Base-by-base conservation (phyloP, 192 early-diverging fungal genomes). In the Chytriomyces sp. region DNA sequence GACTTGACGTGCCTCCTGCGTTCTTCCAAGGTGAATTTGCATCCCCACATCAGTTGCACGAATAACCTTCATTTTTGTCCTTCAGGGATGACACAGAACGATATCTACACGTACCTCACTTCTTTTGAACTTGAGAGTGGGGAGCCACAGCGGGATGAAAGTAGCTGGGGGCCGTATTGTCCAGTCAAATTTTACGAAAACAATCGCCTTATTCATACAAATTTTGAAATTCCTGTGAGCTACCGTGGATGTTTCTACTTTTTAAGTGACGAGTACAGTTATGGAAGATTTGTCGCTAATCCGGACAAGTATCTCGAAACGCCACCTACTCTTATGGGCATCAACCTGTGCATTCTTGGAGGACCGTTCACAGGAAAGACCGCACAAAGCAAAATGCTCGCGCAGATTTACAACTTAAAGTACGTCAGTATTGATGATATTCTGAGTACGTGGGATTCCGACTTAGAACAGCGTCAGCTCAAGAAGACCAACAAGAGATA, bases 281-380 rank as follows among this genome's bases (percentile, higher is more conserved):
- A 58, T 30, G 60, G 54, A 12, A 54, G 70, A 52, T 86, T 86
- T 55, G 39, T 80, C 7, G 31, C 56, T 3, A 81, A 86, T 74
- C 85, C 85, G 4, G 74, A 78, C 52, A 75, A 71, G 41, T 86
- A 78, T 59, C 53, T 86, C 3, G 41, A 70, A n/a, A 63, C 19
- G 3, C 70, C 75, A 12, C 79, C 80, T 4, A 53, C 22, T 32
- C 14, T 84, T 0, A 44, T 73, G 2, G 25, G 57, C 5, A 26
- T 83, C 36, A 65, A 33, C 0, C 40, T 84, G 26, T 75, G 70
- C 58, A 61, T 86, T 2, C 33, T 86, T 0, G 85, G 85, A 28
- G 79, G 81, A 4, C 82, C 82, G 3, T 69, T 78, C 28, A 76
- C 83, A 10, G 85, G 85, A 2, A 86, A 86, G 66, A 73, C 85